Base-by-base conservation (phyloP, 345 rosid genomes). In the Schrenkiella parvula region DNA sequence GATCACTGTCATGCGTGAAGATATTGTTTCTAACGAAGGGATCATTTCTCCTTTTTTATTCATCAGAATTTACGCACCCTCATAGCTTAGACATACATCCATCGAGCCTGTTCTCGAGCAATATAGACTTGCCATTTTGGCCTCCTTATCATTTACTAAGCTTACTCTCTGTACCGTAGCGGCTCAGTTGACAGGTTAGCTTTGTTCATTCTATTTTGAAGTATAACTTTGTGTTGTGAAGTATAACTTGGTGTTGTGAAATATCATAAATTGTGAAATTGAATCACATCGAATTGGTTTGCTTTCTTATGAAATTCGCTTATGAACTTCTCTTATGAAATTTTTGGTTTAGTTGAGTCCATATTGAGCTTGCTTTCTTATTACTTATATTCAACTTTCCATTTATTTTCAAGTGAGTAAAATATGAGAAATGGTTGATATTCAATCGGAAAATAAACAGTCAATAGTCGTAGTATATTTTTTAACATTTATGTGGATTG, bases 141-240 rank as follows among this genome's bases (percentile, higher is more conserved):
- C 96, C 0, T 91, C 98, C 58, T 86, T 93, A 37, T 91, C 84
- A 28, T 91, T 91, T 76, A 91, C 98, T 75, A 93, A 79, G 84
- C 84, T 93, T 29, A 91, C 97, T 76, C 97, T 93, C 1, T 97
- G 98, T 31, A 89, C 98, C 0, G 96, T 93, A 74, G 97, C 97
- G 15, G 97, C 98, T 12, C 97, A 93, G 58, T 93, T 93, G 57
- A 93, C 98, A 80, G 98, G 98, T 91, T 68, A 48, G 86, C 81
- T 78, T 58, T 38, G 2, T 34, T 60, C 43, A 13, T 64, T 55
- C 63, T 14, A 5, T 13, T 61, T 42, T 29, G 1, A 14, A 8
- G 31, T 55, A 15, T 71, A 19, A 21, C 5, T 47, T 22, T 61
- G 25, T 60, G 42, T 17, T 58, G 19, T 46, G 32, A 70, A 37